Evolutionary conservation across 75 land plant species (phyloP), one percentile per base, ranked within the genome.

Genomic region (Picea sitchensis): DNA sequence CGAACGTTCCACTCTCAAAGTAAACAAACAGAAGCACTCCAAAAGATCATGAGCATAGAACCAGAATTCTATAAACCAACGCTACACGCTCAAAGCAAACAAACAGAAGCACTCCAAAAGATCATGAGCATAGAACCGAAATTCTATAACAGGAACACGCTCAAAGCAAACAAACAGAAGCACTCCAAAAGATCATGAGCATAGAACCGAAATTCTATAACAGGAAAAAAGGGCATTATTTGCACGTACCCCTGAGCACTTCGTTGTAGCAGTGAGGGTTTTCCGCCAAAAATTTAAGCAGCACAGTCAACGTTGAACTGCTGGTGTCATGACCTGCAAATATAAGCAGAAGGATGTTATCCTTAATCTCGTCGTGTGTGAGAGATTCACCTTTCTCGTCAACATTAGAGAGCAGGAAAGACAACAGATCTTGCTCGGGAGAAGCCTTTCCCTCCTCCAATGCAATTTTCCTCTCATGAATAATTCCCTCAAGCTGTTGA

Each of bases 311-410:
- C 8, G 82, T 59, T 36, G 58, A 56, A 51, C 63, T 77, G 54
- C 79, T 78, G 30, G 93, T 87, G 77, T 91, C 92, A 63, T 91
- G 93, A 4, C 93, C 90, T 2, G 90, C 90, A 74, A 90, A 83
- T 17, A 87, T 61, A 23, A 91, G 80, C 75, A 68, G 13, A 9
- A 82, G 51, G 14, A 89, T 79, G 74, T 91, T 87, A 73, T 88
- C 83, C 14, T 78, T 76, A 41, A 91, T 81, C 58, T 83, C 89
- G 4, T 80, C 76, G 73, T 91, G 86, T 21, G 81, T 75, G 62
- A 90, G 30, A 44, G 77, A 58, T 34, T 54, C 34, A 13, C 90
- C 94, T 34, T 77, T 51, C 32, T 90, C 91, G 63, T 78, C 84
- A 3, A 9, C 58, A 2, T 77, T 77, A 58, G 73, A 13, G 4